Percentiles rank a stretch among this genome's conserved stretches.
These are phyloP conservation scores for Tetrahymena thermophila DNA, from an alignment of 73 alveolate genomes.

Conservation along the genomic window DNA sequence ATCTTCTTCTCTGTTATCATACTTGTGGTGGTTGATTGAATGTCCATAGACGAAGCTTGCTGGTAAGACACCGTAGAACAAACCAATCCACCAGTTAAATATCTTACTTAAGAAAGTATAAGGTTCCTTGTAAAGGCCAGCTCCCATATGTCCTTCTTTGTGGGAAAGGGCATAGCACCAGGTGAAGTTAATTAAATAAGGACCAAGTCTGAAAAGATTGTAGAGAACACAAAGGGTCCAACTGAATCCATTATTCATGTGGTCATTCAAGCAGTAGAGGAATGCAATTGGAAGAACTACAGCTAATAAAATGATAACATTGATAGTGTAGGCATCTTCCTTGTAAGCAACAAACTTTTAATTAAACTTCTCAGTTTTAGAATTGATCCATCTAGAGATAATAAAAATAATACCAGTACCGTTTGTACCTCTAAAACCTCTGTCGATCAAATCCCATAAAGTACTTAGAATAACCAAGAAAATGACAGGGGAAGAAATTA, in stretches of 20 bases:
- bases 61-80: constrained; percentile 2
- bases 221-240: neutral
- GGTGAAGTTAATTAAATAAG: neutral
- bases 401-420: neutral
- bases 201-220: constrained; percentile 5
- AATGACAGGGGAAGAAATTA: neutral
- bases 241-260: constrained; percentile 2
- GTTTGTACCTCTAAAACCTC: neutral
- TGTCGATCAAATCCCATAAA: neutral
- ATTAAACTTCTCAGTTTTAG: neutral
- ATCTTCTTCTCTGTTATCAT: constrained; percentile 7
- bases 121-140: constrained; percentile 1
- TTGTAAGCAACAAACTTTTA: neutral
- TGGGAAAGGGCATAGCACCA: neutral
- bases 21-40: constrained; percentile 2
- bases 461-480: neutral
- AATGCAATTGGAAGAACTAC: neutral
- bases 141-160: constrained; percentile 21
- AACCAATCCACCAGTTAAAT: constrained; percentile 16
- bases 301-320: neutral
- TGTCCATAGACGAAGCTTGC: neutral
- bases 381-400: neutral
- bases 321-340: constrained; percentile 5
- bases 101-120: neutral
- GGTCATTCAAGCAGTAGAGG: neutral